Percentiles rank a stretch among this genome's conserved stretches.
phyloP scores from a whole-genome alignment of 768 basidiomycete species.

The Naganishia onofrii region DNA sequence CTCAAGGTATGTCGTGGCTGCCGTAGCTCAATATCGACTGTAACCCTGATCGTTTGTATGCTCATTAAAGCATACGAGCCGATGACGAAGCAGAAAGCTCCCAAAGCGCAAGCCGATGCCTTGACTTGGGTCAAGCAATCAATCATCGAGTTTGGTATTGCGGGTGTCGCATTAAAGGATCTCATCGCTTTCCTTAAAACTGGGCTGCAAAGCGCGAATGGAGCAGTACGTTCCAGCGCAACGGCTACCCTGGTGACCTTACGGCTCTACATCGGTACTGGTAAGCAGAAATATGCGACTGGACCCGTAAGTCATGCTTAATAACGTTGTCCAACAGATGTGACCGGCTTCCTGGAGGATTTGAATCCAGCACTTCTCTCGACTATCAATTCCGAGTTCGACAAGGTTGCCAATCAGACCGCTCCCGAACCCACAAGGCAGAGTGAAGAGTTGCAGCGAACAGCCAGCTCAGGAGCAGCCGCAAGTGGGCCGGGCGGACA shows the following conservation, averaged over 20 bases:
- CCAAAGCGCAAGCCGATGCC: slow-evolving; percentile 91
- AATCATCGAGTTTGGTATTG: slow-evolving; percentile 84
- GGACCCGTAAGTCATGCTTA: slow-evolving; percentile 31
- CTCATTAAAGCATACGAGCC: slow-evolving; percentile 75
- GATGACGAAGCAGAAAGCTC: slow-evolving; percentile 90
- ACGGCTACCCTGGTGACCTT: slow-evolving; percentile 89
- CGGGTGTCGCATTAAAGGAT: slow-evolving; percentile 73
- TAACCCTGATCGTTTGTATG: slow-evolving; percentile 32
- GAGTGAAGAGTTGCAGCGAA: slow-evolving; percentile 64
- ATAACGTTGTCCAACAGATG: slow-evolving; percentile 58
- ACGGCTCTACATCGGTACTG: slow-evolving; percentile 83
- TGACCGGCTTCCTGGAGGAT: slow-evolving; percentile 89
- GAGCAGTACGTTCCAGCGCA: slow-evolving; percentile 84
- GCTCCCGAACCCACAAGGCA: slow-evolving; percentile 74
- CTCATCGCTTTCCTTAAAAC: slow-evolving; percentile 88
- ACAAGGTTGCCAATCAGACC: slow-evolving; percentile 75
- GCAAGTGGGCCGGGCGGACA: slow-evolving; percentile 56
- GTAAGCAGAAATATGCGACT: slow-evolving; percentile 55
- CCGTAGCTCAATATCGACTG: not conserved
- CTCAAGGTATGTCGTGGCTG: slow-evolving; percentile 65
- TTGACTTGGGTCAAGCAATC: slow-evolving; percentile 82
- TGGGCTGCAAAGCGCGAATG: slow-evolving; percentile 87
- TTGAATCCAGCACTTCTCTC: slow-evolving; percentile 86
- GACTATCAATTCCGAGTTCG: slow-evolving; percentile 88
- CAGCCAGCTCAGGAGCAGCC: slow-evolving; percentile 55